Conservation (phyloP, 2,329 filamentous ascomycete genomes). For the Fusarium metavorans region DNA sequence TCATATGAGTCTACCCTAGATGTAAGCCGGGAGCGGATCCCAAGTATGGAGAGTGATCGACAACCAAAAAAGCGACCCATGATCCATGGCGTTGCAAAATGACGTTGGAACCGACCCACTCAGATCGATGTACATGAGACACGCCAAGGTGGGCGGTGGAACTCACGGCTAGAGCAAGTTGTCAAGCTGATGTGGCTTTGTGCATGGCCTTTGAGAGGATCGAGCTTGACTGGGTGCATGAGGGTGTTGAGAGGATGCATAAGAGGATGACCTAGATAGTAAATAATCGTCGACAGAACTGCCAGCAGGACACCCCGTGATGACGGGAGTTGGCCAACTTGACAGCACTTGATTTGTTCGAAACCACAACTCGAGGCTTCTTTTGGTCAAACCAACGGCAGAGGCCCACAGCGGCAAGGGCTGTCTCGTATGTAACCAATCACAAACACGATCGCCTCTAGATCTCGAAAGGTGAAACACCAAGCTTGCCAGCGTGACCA, state of each 20-base stretch:
- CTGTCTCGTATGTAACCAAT: conserved; percentile 11
- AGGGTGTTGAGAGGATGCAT: not conserved
- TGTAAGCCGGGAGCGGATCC: not conserved
- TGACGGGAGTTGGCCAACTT: not conserved
- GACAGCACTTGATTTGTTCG: not conserved
- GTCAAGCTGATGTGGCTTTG: conserved; percentile 9
- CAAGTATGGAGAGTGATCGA: conserved; percentile 22
- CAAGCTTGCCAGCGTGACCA: not conserved
- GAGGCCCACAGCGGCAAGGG: conserved; percentile 15
- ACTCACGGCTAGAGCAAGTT: not conserved
- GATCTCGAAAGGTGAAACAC: conserved; percentile 39
- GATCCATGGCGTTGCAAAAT: conserved; percentile 15
- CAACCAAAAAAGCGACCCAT: conserved; percentile 19
- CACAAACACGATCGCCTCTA: conserved; percentile 19
- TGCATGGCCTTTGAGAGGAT: not conserved
- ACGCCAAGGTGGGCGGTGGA: conserved; percentile 26
- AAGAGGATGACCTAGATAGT: not conserved
- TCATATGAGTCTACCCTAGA: conserved; percentile 19
- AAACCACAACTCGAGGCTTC: not conserved
- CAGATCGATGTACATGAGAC: conserved; percentile 34
- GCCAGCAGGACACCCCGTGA: not conserved
- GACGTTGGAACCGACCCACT: conserved; percentile 21
- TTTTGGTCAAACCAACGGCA: not conserved
- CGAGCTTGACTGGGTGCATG: not conserved
- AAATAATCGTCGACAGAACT: not conserved